Base-by-base conservation (phyloP, 2,329 filamentous ascomycete genomes). In the Blastomyces gilchristii region DNA sequence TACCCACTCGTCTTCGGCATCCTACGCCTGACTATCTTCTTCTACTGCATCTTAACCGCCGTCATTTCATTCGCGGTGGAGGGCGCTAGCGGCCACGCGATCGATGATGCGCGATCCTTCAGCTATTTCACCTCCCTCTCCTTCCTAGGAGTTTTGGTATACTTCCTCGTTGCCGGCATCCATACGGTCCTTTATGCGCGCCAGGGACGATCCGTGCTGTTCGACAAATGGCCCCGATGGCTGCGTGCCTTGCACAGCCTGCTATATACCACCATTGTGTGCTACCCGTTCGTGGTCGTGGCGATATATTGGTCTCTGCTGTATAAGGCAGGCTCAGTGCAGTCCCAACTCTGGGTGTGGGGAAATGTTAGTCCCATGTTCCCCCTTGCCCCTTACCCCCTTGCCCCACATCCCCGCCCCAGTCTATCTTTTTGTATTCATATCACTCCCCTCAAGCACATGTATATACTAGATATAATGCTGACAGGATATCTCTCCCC, bases 121-220 rank as follows among this genome's bases (percentile, higher is more conserved):
- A 90, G 86, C 69, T 95, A 85, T 80, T 95, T 96, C 79, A 95
- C 91, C 37, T 80, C 86, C 70, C 79, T 94, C 64, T 90, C 88
- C 11, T 94, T 87, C 80, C 94, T 89, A 89, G 89, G 89, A 1
- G 77, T 93, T 45, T 86, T 83, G 31, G 93, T 92, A 77, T 96
- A 95, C 80, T 87, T 87, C 72, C 79, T 86, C 63, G 78, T 87
- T 70, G 81, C 87, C 1, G 80, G 87, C 22, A 66, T 84, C 22
- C 90, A 95, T 78, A 91, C 88, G 6, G 77, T 84, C 61, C 81
- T 80, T 58, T 94, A 93, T 76, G 82, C 83, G 14, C 75, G 77
- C 52, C 77, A 76, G 37, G 81, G 82, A 54, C 71, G 73, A 2
- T 77, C 85, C 0, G 75, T 78, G 47, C 79, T 88, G 5, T 81